Evolutionary conservation across 2,329 filamentous ascomycete species (phyloP).

Genomic region (Colletotrichum viniferum): DNA sequence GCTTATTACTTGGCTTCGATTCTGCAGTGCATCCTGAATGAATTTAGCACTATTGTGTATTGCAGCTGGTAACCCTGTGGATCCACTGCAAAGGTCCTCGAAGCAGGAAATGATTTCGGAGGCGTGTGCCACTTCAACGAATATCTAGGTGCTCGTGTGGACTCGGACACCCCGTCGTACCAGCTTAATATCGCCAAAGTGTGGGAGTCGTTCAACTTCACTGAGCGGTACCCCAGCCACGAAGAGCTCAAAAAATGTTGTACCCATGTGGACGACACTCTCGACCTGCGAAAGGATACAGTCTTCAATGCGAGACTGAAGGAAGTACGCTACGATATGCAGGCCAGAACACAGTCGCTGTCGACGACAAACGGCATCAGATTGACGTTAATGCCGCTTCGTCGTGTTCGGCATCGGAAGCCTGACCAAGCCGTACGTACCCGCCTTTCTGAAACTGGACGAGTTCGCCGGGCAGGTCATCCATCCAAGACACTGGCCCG

Average conservation of each 20-base stretch:
- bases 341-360: slow-evolving; percentile 44
- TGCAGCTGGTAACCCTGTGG: background rate
- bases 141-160: slow-evolving; percentile 46
- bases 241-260: slow-evolving; percentile 50
- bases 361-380: slow-evolving; percentile 41
- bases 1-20: too few species aligned
- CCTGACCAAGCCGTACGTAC: slow-evolving; percentile 45
- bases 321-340: slow-evolving; percentile 42
- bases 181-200: slow-evolving; percentile 39
- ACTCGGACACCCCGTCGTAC: slow-evolving; percentile 37
- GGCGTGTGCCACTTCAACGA: slow-evolving; percentile 14
- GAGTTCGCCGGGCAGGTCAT: slow-evolving; percentile 31
- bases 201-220: slow-evolving; percentile 49
- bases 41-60: too few species aligned
- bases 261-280: slow-evolving; percentile 44
- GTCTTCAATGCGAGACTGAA: slow-evolving; percentile 48
- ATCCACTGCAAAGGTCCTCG: slow-evolving; percentile 38
- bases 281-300: slow-evolving; percentile 46
- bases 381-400: slow-evolving; percentile 42
- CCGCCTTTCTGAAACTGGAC: slow-evolving; percentile 34
- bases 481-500: slow-evolving; percentile 32
- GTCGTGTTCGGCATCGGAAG: slow-evolving; percentile 51
- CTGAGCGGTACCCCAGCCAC: slow-evolving; percentile 38
- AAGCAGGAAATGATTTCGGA: slow-evolving; percentile 28
- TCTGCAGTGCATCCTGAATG: too few species aligned